A percentile compares a stretch with the other conserved stretches of the same genome.
Conservation (phyloP, 768 basidiomycete species). For the Boletus rufocinnamomeus region DNA sequence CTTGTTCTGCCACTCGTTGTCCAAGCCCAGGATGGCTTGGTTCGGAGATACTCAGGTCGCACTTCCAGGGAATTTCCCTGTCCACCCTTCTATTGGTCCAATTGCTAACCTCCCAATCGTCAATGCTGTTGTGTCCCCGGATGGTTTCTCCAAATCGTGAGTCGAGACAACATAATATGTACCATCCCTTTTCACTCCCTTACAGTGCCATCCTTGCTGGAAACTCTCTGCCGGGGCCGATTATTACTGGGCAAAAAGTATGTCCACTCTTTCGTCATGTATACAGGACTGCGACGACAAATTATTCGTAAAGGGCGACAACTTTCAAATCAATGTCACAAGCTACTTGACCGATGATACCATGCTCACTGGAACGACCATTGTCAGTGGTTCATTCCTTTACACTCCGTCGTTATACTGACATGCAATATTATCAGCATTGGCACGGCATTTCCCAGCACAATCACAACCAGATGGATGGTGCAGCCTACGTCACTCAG, state of each 20-base stretch:
- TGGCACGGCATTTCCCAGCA: constrained; percentile 31
- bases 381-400: constrained; percentile 12
- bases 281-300: not conserved
- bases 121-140: constrained; percentile 28
- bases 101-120: constrained; percentile 30
- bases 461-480: constrained; percentile 28
- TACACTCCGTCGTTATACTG: not conserved
- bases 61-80: constrained; percentile 1
- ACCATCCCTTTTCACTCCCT: constrained; percentile 1
- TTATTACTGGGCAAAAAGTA: constrained; percentile 41
- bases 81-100: constrained; percentile 19
- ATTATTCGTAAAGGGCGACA: constrained; percentile 11
- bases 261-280: not conserved
- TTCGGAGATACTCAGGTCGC: constrained; percentile 2
- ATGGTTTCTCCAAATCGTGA: constrained; percentile 38
- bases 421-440: constrained; percentile 16
- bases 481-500: constrained; percentile 40
- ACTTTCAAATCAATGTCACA: constrained; percentile 20
- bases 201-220: constrained; percentile 39
- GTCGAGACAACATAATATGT: not conserved
- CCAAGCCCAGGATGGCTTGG: constrained; percentile 7
- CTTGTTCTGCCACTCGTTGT: not conserved
- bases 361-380: constrained; percentile 22
- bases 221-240: constrained; percentile 40
- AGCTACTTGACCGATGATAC: constrained; percentile 22